Conservation (phyloP, 345 rosid genomes). For the Populus alba region DNA sequence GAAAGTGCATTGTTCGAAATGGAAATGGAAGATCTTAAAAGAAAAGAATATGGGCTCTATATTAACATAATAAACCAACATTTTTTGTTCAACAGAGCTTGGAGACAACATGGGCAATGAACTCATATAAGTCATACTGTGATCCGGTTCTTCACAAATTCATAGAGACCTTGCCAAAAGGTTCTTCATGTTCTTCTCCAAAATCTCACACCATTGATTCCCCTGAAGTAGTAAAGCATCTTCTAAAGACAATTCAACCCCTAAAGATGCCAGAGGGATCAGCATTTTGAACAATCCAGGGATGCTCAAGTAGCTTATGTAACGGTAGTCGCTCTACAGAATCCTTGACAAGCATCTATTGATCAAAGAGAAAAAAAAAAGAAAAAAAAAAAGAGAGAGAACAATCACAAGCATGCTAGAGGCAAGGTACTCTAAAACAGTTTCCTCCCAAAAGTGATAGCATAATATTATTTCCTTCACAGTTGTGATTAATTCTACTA, state of each 20-base stretch:
- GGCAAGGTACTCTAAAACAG: too few species aligned
- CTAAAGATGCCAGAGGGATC: slow-evolving; percentile 85
- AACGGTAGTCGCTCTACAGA: slow-evolving; percentile 72
- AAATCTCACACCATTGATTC: too few species aligned
- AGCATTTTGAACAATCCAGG: slow-evolving; percentile 92
- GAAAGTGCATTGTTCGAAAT: background rate
- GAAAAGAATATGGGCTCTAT: background rate
- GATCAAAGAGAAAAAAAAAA: background rate
- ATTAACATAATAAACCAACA: slow-evolving; percentile 6
- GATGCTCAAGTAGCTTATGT: slow-evolving; percentile 90
- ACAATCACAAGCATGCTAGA: too few species aligned
- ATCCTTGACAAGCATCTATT: slow-evolving; percentile 96
- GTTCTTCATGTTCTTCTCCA: background rate
- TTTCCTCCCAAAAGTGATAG: background rate
- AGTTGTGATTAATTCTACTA: background rate
- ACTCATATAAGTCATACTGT: background rate
- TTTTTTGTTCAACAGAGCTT: slow-evolving; percentile 21
- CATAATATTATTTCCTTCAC: background rate
- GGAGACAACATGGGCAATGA: background rate
- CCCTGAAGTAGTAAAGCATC: background rate
- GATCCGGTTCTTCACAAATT: background rate
- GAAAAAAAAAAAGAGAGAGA: background rate
- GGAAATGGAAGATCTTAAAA: background rate
- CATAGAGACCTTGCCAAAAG: background rate
- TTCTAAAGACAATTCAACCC: slow-evolving; percentile 24